phyloP scores from a whole-genome alignment of 83 land plant genomes.

The Diphasiastrum complanatum region DNA sequence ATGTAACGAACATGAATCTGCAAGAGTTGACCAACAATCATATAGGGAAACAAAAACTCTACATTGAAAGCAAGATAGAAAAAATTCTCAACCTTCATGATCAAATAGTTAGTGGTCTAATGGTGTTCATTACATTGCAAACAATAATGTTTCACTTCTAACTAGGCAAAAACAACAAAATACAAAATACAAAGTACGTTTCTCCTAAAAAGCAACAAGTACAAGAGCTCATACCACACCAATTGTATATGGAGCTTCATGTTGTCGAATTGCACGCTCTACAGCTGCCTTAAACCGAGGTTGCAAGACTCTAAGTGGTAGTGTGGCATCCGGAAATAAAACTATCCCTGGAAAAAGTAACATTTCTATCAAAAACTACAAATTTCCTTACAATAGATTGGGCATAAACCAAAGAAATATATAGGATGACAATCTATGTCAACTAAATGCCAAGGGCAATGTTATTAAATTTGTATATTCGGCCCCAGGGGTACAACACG shows the following conservation, averaged over 20 bases:
- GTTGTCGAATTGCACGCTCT: slow-evolving; percentile 64
- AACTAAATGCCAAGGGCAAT: background rate
- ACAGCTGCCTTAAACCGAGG: slow-evolving; percentile 71
- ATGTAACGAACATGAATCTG: slow-evolving; percentile 54
- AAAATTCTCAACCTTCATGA: no score
- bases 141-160: background rate
- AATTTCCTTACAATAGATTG: background rate
- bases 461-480: no score
- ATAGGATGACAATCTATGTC: background rate
- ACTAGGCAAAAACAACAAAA: no score
- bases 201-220: no score
- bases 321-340: slow-evolving; percentile 88
- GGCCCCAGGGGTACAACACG: background rate
- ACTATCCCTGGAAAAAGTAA: slow-evolving; percentile 60
- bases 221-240: slow-evolving; percentile 67
- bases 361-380: background rate
- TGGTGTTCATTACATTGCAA: background rate
- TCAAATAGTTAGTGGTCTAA: no score
- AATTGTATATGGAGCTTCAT: slow-evolving; percentile 62
- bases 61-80: no score
- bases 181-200: background rate
- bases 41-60: background rate
- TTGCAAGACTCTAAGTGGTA: slow-evolving; percentile 80
- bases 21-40: slow-evolving; percentile 3
- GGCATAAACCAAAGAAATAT: background rate